Percentiles rank a stretch among this genome's conserved stretches.
Conservation (phyloP, 2,329 filamentous ascomycete species). For the Lachnellula subtilissima region DNA sequence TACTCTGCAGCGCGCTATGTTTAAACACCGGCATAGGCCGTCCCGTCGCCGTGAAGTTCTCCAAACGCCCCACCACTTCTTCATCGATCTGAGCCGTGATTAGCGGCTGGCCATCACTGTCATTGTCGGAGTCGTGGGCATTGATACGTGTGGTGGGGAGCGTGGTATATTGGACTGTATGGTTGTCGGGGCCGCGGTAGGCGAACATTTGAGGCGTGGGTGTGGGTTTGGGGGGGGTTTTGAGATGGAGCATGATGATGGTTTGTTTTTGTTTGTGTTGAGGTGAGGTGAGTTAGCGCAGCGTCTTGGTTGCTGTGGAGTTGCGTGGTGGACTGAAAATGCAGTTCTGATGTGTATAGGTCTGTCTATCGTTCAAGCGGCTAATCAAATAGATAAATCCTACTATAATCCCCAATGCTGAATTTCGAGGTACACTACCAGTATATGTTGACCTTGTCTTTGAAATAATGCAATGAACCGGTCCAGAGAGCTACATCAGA, state of each 20-base stretch:
- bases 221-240: background rate
- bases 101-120: conserved; percentile 26
- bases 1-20: conserved; percentile 4
- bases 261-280: background rate
- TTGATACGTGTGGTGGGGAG: background rate
- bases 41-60: conserved; percentile 26
- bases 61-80: conserved; percentile 6
- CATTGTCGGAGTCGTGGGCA: background rate
- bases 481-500: no score
- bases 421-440: no score
- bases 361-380: no score
- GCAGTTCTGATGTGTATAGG: no score
- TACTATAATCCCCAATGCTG: no score
- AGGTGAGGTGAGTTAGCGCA: background rate
- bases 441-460: no score
- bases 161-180: conserved; percentile 8
- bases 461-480: no score
- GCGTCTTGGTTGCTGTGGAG: no score
- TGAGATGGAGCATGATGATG: background rate
- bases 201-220: conserved; percentile 9
- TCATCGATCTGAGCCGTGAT: conserved; percentile 9
- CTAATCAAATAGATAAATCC: no score
- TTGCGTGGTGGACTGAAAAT: no score
- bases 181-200: conserved; percentile 17
- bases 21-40: conserved; percentile 21